These are phyloP conservation scores for Lablab purpureus DNA, from an alignment of 306 rosid species.

Conservation along the genomic window DNA sequence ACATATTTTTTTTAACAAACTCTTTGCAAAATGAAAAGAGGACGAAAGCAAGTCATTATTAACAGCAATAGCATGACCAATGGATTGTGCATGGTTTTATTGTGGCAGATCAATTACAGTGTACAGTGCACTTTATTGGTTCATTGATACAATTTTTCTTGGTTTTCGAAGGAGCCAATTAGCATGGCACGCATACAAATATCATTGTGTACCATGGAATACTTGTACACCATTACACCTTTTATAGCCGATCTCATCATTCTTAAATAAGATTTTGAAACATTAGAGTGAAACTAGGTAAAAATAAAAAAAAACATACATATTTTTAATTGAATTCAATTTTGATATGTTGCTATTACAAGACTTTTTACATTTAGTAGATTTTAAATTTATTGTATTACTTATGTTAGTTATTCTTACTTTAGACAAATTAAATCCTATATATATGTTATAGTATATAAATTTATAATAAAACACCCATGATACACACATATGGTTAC, in stretches of 20 bases:
- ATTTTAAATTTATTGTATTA: no score
- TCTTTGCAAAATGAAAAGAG: slow-evolving; percentile 28
- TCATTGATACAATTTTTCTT: not conserved
- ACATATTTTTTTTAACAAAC: not conserved
- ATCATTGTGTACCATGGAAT: not conserved
- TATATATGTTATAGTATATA: no score
- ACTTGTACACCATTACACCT: not conserved
- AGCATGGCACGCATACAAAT: not conserved
- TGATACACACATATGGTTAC: no score
- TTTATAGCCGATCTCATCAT: not conserved
- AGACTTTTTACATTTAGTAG: no score
- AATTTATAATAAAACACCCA: no score
- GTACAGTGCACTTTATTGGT: not conserved
- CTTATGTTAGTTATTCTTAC: no score
- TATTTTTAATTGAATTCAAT: no score
- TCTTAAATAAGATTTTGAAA: not conserved
- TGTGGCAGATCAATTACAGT: not conserved
- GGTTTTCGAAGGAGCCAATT: not conserved
- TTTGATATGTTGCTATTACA: no score
- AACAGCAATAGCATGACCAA: not conserved
- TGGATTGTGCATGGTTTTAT: not conserved
- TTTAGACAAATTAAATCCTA: no score
- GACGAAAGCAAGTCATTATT: slow-evolving; percentile 20
- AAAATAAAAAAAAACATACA: no score
- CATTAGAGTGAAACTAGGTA: not conserved